Conservation (phyloP, 2,329 filamentous ascomycete genomes). For the Metarhizium sp. region DNA sequence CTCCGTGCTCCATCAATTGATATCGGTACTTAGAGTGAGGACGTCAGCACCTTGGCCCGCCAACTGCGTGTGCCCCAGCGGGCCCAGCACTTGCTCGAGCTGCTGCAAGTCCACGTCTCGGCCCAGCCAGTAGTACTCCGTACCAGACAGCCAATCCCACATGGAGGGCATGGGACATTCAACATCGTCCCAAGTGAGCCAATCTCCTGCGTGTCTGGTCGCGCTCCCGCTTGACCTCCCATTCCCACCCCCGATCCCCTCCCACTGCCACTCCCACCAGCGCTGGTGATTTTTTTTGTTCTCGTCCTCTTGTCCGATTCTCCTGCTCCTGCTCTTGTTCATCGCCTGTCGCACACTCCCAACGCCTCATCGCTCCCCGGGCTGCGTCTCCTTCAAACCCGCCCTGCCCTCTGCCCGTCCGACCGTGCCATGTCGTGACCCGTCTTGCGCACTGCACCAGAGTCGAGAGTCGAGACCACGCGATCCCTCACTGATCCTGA, state of each 20-base stretch:
- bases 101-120: too few relatives aligned
- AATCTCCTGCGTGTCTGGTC: not conserved
- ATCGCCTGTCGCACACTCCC: not conserved
- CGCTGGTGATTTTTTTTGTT: not conserved
- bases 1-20: too few relatives aligned
- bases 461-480: constrained; percentile 8
- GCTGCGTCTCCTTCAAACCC: not conserved
- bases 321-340: not conserved
- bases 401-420: constrained; percentile 1
- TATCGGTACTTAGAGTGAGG: too few relatives aligned
- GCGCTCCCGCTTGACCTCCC: not conserved
- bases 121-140: too few relatives aligned
- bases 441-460: constrained; percentile 10
- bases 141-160: not conserved
- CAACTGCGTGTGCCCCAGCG: too few relatives aligned
- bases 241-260: not conserved
- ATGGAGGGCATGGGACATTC: not conserved
- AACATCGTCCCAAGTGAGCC: not conserved
- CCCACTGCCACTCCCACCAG: not conserved
- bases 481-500: constrained; percentile 4
- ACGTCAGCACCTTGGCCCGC: too few relatives aligned
- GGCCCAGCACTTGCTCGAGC: too few relatives aligned
- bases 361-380: not conserved
- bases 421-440: constrained; percentile 15
- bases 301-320: not conserved